Base-by-base conservation (phyloP, 306 rosid species). In the Ormosia emarginata region DNA sequence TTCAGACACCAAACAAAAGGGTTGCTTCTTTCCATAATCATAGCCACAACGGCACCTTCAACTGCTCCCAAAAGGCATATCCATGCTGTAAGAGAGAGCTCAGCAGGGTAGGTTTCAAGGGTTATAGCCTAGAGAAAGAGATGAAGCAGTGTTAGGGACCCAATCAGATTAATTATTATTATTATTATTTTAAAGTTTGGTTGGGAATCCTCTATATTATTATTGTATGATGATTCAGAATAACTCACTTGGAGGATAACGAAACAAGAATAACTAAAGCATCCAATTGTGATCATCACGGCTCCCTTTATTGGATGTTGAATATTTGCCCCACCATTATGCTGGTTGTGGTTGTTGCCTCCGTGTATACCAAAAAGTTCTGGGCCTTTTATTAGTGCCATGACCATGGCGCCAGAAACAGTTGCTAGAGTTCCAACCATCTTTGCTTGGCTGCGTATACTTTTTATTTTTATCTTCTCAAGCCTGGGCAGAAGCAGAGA, bases 51-150 rank as follows among this genome's bases (percentile, higher is more conserved):
- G 4, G 97, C 87, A 30, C 99, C 99, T 77, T 93, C 97, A 67
- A 84, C 10, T 2, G 97, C 78, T 30, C 94, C 99, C 84, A 91
- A 32, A 43, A 92, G 64, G 84, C 99, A 95, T 81, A 93, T 92
- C 99, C 94, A 95, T 18, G 98, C 91, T 3, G 99, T 85, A 3
- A 95, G 93, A 50, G 99, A 95, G 67, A 95, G 96, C 81, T 86
- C 89, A 5, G 97, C 94, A 1, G 99, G 97, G 87, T 95, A 95
- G 50, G 85, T 50, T 76, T 86, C 84, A 11, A 95, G 91, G 6
- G 98, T 95, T 30, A 91, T 71, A 49, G 96, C 85, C 99, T 93
- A 61, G 5, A 81, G 2, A 74, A 24, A 76, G 24, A 56, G 39
- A 83, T 43, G 3, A 56, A 71, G 0, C 3, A 61, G 33, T 50